Evolutionary conservation across 73 alveolate genomes (phyloP).

Genomic region (Blepharisma stoltei): DNA sequence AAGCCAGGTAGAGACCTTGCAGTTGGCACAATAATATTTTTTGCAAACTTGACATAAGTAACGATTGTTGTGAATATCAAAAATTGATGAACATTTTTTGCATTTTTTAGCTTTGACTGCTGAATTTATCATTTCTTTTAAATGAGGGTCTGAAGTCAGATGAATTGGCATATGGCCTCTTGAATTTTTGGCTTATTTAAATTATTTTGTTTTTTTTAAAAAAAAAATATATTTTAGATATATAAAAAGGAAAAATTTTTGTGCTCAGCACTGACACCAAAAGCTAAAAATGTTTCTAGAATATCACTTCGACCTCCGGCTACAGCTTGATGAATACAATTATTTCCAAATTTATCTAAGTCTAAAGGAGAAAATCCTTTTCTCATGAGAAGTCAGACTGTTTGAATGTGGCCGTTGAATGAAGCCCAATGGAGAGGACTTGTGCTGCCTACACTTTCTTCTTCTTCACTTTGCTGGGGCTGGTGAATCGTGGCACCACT

Average conservation of each 20-base stretch:
- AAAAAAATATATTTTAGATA: too few species aligned
- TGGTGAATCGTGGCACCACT: slow-evolving; percentile 49
- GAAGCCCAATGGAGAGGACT: slow-evolving; percentile 88
- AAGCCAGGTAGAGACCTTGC: slow-evolving; percentile 58
- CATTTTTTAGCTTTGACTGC: slow-evolving; percentile 70
- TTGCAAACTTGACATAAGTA: slow-evolving; percentile 72
- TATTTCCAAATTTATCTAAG: slow-evolving; percentile 82
- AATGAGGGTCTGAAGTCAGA: slow-evolving; percentile 60
- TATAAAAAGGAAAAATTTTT: too few species aligned
- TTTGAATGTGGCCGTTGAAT: slow-evolving; percentile 74
- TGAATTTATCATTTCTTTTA: slow-evolving; percentile 59
- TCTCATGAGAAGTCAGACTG: slow-evolving; percentile 67
- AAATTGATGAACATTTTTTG: slow-evolving; percentile 50
- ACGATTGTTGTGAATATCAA: slow-evolving; percentile 73
- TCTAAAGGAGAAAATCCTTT: slow-evolving; percentile 73
- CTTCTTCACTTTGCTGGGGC: slow-evolving; percentile 31
- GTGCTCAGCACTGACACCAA: slow-evolving; percentile 77
- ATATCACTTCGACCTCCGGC: slow-evolving; percentile 66
- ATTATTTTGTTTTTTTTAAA: too few species aligned
- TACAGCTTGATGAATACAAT: slow-evolving; percentile 85
- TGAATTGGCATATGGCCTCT: slow-evolving; percentile 83
- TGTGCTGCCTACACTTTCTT: slow-evolving; percentile 57
- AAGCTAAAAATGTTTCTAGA: slow-evolving; percentile 73
- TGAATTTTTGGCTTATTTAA: too few species aligned
- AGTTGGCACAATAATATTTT: slow-evolving; percentile 60